Conservation (phyloP, 1,139 yeast species). For the Eremothecium gossypii region DNA sequence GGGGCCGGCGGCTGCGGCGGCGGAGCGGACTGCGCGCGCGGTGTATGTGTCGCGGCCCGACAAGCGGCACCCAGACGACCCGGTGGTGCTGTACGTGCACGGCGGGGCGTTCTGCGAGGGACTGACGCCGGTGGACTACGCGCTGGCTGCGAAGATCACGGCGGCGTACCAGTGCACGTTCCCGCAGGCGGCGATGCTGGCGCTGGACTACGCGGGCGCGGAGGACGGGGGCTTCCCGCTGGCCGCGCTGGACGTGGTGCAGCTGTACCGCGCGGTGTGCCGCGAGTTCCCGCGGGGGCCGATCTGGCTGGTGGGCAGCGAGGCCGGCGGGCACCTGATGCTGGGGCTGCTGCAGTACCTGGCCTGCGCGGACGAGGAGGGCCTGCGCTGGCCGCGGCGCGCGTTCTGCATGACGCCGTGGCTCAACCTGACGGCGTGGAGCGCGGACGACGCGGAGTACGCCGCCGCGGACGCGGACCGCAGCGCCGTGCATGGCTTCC, state of each 20-base stretch:
- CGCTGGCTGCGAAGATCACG: not conserved
- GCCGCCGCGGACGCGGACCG: conserved; percentile 5
- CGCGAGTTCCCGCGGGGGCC: not conserved
- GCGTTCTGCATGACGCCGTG: conserved; percentile 23
- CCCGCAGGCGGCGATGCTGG: conserved; percentile 3
- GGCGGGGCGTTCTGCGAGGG: conserved; percentile 10
- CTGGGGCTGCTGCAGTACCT: not conserved
- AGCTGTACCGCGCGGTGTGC: not conserved
- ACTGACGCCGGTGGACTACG: conserved; percentile 4
- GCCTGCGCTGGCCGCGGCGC: conserved; percentile 13
- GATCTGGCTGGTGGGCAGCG: not conserved
- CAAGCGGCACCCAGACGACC: conserved; percentile 1
- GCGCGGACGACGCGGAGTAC: not conserved
- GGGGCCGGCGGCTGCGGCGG: not conserved
- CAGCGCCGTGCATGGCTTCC: conserved; percentile 12
- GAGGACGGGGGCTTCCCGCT: not conserved
- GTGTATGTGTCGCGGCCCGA: not conserved
- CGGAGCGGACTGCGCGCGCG: not conserved
- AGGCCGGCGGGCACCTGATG: not conserved
- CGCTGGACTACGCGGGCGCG: conserved; percentile 3
- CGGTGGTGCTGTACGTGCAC: conserved; percentile 8
- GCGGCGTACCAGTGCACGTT: not conserved
- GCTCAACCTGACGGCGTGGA: conserved; percentile 17
- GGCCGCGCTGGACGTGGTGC: not conserved
- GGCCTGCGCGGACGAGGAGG: not conserved